These are phyloP conservation scores for Auriculariales sp. DNA, from an alignment of 768 basidiomycete genomes.

Conservation along the genomic window DNA sequence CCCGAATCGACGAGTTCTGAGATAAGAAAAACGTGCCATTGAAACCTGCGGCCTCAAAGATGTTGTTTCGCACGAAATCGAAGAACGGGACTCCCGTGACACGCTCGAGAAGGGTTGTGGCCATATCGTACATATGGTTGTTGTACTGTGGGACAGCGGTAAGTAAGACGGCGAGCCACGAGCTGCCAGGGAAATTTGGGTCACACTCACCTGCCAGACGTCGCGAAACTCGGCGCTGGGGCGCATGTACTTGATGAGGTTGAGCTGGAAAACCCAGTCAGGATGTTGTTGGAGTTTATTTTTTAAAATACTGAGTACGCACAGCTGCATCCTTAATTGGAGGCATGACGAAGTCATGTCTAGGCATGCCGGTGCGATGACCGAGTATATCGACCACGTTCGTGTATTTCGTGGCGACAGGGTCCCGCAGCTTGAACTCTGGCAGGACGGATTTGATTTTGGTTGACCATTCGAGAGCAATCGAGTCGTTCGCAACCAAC, in stretches of 20 bases:
- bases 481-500: neutral
- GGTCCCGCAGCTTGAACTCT: neutral
- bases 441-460: neutral
- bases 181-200: too few species aligned
- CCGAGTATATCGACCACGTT: neutral
- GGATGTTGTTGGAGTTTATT: too few species aligned
- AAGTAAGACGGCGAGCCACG: too few species aligned
- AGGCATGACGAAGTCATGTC: neutral
- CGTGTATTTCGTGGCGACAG: neutral
- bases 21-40: neutral
- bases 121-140: neutral
- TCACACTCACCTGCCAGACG: neutral
- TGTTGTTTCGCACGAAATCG: neutral
- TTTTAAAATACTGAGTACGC: neutral
- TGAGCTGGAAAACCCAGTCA: neutral
- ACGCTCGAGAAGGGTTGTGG: neutral
- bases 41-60: neutral
- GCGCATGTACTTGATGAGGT: neutral
- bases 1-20: neutral
- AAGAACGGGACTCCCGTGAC: neutral
- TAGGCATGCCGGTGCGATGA: neutral
- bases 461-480: neutral
- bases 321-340: neutral
- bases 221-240: neutral
- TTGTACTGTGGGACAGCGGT: too few species aligned